Evolutionary conservation across 2,329 filamentous ascomycete genomes (phyloP).

Genomic region (Colletotrichum cereale): DNA sequence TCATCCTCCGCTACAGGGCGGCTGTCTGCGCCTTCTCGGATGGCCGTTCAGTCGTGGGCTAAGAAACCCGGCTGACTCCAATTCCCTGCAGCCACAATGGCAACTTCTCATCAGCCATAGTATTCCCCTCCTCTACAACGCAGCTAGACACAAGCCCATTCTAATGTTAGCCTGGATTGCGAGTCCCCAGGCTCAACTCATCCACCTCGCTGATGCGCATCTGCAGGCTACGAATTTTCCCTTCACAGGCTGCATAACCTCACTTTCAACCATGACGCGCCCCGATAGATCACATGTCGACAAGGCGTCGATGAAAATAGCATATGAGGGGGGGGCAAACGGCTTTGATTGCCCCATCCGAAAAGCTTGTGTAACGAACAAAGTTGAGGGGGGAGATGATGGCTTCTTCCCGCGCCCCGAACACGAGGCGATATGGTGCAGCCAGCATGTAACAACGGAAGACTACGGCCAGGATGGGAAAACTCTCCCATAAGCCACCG

Average conservation of each 20-base stretch:
- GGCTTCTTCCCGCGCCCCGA: not conserved
- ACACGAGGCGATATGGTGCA: not conserved
- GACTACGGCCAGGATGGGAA: not conserved
- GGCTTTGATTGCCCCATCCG: too few species aligned
- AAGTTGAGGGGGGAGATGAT: not conserved
- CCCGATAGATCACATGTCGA: not conserved
- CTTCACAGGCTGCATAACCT: too few species aligned
- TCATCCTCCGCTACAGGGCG: not conserved
- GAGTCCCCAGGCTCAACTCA: not conserved
- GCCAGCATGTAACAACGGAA: constrained; percentile 1
- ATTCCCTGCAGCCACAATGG: not conserved
- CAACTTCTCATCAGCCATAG: not conserved
- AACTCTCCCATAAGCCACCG: not conserved
- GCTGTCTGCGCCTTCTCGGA: not conserved
- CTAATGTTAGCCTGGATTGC: not conserved
- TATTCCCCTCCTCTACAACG: not conserved
- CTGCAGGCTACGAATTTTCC: not conserved
- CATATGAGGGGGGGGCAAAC: not conserved
- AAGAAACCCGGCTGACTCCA: not conserved
- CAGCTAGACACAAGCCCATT: not conserved
- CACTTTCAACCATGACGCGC: not conserved
- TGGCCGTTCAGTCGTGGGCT: not conserved
- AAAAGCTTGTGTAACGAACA: not conserved
- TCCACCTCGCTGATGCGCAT: not conserved
- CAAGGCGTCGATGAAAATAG: not conserved